Conservation (phyloP, 371 early-diverging fungal genomes). For the Zychaea mexicana region DNA sequence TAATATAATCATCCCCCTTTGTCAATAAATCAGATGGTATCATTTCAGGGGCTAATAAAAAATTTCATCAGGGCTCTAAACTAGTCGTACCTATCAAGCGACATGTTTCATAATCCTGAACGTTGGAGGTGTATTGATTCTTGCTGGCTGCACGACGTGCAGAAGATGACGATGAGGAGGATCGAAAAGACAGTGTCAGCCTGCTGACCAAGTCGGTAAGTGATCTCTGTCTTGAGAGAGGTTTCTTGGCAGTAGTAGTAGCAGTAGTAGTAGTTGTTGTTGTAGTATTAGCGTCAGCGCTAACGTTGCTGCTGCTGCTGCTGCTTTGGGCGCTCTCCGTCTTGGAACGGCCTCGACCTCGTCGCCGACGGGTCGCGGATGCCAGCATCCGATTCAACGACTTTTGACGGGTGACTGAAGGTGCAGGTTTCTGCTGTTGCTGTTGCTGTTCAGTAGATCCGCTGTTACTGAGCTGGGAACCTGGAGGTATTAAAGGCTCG, state of each 20-base stretch:
- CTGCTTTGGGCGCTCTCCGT: neutral
- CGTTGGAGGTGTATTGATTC: slow-evolving; percentile 6
- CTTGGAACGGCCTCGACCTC: neutral
- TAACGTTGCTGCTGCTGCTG: neutral
- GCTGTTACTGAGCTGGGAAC: neutral
- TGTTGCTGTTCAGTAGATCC: neutral
- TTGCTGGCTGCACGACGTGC: neutral
- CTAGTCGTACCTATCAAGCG: slow-evolving; percentile 15
- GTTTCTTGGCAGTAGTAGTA: neutral
- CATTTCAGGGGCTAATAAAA: neutral
- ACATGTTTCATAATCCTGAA: slow-evolving; percentile 14
- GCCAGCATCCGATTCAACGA: slow-evolving; percentile 22
- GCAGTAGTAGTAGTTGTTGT: neutral
- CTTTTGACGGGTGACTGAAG: slow-evolving; percentile 5
- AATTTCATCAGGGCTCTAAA: neutral
- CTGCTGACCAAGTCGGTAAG: slow-evolving; percentile 13
- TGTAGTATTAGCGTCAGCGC: no score
- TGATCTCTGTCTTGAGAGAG: slow-evolving; percentile 10
- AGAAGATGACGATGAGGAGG: slow-evolving; percentile 7
- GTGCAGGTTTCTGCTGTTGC: neutral
- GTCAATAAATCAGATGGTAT: neutral
- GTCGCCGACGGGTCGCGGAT: slow-evolving; percentile 12
- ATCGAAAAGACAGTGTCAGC: slow-evolving; percentile 12
- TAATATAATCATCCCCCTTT: neutral
- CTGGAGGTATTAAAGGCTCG: neutral